Evolutionary conservation across 2,329 filamentous ascomycete genomes (phyloP), one percentile per base, ranked within the genome.

Genomic region (Arachnomyces sp.): DNA sequence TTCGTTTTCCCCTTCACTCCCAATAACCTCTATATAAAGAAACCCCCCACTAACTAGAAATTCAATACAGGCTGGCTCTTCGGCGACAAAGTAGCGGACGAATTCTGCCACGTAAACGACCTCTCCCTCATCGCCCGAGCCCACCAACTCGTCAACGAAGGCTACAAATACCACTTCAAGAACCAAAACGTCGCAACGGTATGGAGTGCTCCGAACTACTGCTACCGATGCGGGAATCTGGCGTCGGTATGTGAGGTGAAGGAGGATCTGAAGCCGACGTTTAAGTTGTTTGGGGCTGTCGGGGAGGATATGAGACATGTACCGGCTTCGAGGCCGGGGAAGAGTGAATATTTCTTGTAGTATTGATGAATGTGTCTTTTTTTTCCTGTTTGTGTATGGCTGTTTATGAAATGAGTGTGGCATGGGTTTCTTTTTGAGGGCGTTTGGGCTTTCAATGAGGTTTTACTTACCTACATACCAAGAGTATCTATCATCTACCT

Each of bases 161-260:
- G 82, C 43, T 86, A 84, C 69, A 86, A 86, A 78, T 96, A 93
- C 62, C 90, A 96, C 61, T 96, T 96, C 66, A 76, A 84, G 39
- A 86, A 95, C 61, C 90, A 92, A 67, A 93, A 93, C 9, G 89
- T 95, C 31, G 89, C 95, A 13, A 84, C 80, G 1, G 80, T 84
- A 16, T 84, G 80, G 74, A 78, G 58, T 80, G 85, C 85, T 31
- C 85, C 85, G 45, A 90, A 90, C 65, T 96, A 96, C 74, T 96
- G 90, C 72, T 96, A 98, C 74, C 80, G 90, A 64, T 98, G 90
- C 59, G 92, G 92, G 58, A 98, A 98, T 67, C 86, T 84, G 45
- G 80, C 80, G 14, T 80, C 76, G 4, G 94, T 95, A 60, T 95
- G 95, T 82, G 88, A 88, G 38, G 80, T 95, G 18, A 81, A 84